phyloP scores from a whole-genome alignment of 495 filamentous ascomycete genomes.

The Xylaria scruposa region DNA sequence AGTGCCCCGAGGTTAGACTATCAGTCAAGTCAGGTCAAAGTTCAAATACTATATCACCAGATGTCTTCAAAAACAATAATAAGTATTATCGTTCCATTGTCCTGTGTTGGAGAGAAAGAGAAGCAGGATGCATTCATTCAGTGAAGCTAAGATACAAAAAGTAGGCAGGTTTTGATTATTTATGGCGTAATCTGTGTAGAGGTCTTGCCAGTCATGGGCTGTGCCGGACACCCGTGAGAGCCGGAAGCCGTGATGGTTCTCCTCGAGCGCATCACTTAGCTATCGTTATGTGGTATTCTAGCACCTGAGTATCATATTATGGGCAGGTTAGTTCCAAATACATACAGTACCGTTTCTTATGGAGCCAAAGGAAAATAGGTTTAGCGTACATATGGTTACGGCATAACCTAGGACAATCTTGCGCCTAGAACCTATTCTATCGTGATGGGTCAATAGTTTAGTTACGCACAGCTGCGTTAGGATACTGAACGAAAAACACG shows the following conservation, averaged over 20 bases:
- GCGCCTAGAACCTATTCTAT: no score
- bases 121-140: background rate
- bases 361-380: no score
- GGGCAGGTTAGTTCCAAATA: background rate
- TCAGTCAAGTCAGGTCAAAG: background rate
- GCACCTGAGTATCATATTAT: background rate
- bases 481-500: no score
- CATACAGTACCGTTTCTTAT: no score
- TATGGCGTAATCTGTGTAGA: slow-evolving; percentile 4
- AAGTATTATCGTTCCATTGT: background rate
- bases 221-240: slow-evolving; percentile 20
- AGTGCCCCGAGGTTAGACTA: no score
- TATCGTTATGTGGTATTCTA: background rate
- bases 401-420: no score
- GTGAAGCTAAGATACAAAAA: slow-evolving; percentile 1
- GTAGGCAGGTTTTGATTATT: background rate
- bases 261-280: background rate
- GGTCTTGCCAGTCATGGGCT: slow-evolving; percentile 3
- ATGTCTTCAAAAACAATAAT: background rate
- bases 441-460: no score
- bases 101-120: background rate
- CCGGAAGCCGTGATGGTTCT: slow-evolving; percentile 23
- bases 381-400: no score
- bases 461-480: no score
- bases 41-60: background rate